Evolutionary conservation across 2,329 filamentous ascomycete genomes (phyloP), one percentile per base, ranked within the genome.

Genomic region (Neopestalotiopsis clavispora): DNA sequence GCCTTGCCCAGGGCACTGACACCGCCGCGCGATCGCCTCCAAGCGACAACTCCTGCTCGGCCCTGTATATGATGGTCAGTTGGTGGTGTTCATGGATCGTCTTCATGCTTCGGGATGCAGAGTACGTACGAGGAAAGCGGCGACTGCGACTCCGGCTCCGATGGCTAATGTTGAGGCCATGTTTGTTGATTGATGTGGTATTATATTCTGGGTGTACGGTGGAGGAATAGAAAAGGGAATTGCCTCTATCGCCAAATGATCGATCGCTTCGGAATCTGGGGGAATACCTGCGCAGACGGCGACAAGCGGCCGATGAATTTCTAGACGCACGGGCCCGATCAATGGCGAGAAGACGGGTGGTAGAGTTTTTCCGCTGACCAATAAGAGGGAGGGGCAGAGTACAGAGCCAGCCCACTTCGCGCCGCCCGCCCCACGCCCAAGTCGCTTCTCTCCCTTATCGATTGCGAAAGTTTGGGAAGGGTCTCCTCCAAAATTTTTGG

Each of bases 21-120:
- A 72, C 91, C 91, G 71, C 93, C 92, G 71, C 92, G 89, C 70
- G 92, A 97, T 76, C 94, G 90, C 72, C 95, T 91, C 81, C 95
- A 89, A 74, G 96, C 96, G 76, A 98, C 92, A 52, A 97, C 88
- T 76, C 95, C 95, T 70, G 96, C 95, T 78, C 96, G 94, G 73
- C 96, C 95, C 94, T 98, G 76, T 56, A 66, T 69, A 23, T 45
- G 34, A 6, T 6, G 1, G 12, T n/a, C 4, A n/a, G 20, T 59
- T 64, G 60, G 69, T 75, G n/a, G 17, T 38, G 59, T 13, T 34
- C 7, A 9, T 17, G 59, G 23, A 12, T 5, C 9, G n/a, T 61
- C n/a, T 12, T 12, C 1, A 20, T 49, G 56, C 28, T 59, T 4
- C 2, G 28, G 10, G 10, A 38, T 5, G 7, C 12, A 14, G 32